Percentiles rank a stretch among this genome's conserved stretches.
Evolutionary conservation across 345 rosid species (phyloP).

Genomic region (Isatis tinctoria): DNA sequence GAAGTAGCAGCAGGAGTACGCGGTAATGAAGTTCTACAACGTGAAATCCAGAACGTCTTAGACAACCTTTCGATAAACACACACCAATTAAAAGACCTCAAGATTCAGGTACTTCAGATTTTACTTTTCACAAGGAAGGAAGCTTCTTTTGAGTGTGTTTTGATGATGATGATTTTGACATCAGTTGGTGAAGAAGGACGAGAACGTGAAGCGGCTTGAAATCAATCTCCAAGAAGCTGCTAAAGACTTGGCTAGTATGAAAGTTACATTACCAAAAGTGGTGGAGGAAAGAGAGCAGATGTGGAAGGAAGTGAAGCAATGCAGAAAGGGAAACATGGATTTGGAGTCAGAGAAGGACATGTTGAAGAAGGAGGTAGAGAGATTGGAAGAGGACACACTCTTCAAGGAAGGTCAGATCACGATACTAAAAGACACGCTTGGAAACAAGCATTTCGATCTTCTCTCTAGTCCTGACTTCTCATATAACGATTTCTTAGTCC

Average conservation of each 20-base stretch:
- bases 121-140: background rate
- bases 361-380: conserved; percentile 75
- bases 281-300: conserved; percentile 73
- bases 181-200: conserved; percentile 77
- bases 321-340: conserved; percentile 68
- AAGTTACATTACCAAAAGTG: conserved; percentile 68
- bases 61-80: conserved; percentile 59
- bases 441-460: conserved; percentile 53
- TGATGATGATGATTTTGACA: background rate
- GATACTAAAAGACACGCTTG: conserved; percentile 68
- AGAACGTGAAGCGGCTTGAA: conserved; percentile 44
- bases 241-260: conserved; percentile 47
- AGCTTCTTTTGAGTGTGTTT: background rate
- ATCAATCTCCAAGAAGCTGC: conserved; percentile 53
- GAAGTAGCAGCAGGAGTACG: conserved; percentile 78
- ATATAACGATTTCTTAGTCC: conserved; percentile 28
- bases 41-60: conserved; percentile 62
- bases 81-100: conserved; percentile 77
- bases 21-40: conserved; percentile 65
- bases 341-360: conserved; percentile 60
- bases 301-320: conserved; percentile 70
- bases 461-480: conserved; percentile 53
- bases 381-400: conserved; percentile 76
- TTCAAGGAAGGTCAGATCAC: conserved; percentile 90
- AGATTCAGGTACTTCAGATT: conserved; percentile 58